Evolutionary conservation across 2,329 filamentous ascomycete genomes (phyloP).

Genomic region (Neonectria neomacrospora): DNA sequence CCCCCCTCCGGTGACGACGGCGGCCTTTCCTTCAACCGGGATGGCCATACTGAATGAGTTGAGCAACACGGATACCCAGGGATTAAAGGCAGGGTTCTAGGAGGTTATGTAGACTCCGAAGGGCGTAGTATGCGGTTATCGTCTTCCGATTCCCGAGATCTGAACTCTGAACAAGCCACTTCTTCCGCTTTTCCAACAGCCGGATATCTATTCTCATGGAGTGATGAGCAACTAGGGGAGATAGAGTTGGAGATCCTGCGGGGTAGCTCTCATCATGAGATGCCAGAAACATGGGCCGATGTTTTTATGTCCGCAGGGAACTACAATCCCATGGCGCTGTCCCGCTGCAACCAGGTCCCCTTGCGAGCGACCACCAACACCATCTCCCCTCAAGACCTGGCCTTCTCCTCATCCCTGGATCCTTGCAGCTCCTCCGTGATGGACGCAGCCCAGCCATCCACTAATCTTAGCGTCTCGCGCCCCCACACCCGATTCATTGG

Average conservation of each 20-base stretch:
- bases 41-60: slow-evolving; percentile 19
- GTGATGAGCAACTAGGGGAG: slow-evolving; percentile 7
- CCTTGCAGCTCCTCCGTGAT: slow-evolving; percentile 21
- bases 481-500: slow-evolving; percentile 70
- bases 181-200: not conserved
- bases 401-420: slow-evolving; percentile 46
- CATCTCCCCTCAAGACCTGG: slow-evolving; percentile 16
- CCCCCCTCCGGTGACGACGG: slow-evolving; percentile 38
- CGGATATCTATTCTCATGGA: slow-evolving; percentile 1
- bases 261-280: slow-evolving; percentile 14
- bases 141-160: slow-evolving; percentile 25
- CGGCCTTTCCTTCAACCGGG: slow-evolving; percentile 31
- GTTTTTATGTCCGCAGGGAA: slow-evolving; percentile 5
- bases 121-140: slow-evolving; percentile 26
- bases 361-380: slow-evolving; percentile 3
- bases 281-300: slow-evolving; percentile 1
- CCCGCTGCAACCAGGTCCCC: slow-evolving; percentile 10
- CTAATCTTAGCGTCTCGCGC: slow-evolving; percentile 62
- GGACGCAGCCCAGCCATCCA: slow-evolving; percentile 55
- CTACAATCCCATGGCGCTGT: not conserved
- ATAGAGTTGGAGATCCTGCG: slow-evolving; percentile 15
- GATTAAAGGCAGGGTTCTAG: not conserved
- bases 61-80: not conserved
- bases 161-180: slow-evolving; percentile 1
- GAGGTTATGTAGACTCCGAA: not conserved